Base-by-base conservation (phyloP, 164 flowering plant species). In the Dillenia suffruticosa region DNA sequence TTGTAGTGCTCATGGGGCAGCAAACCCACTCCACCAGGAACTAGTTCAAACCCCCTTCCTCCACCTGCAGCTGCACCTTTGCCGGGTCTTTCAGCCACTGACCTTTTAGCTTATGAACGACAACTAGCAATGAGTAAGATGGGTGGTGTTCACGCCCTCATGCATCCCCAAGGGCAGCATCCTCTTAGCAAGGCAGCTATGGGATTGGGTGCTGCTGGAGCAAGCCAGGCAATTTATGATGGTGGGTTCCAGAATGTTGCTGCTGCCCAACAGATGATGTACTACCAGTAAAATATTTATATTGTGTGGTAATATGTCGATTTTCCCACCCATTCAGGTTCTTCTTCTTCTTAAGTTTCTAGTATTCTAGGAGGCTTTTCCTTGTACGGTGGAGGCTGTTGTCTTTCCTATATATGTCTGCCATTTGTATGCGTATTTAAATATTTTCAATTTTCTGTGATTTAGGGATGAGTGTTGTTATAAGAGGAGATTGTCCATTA, bases 21-120 rank as follows among this genome's bases (percentile, higher is more conserved):
- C 96, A 95, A 95, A 80, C 97, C 97, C 2, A 95, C 99, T 24
- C 96, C 94, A 44, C 82, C 96, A 8, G 99, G 99, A 56, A 92
- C 96, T 46, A 69, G 71, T 44, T 95, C 99, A 56, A 89, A 85
- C 72, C 99, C 97, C 5, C 90, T 95, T 10, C 98, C 98, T 9
- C 92, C 92, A 22, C 98, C 98, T 10, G 92, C 86, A 2, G 85
- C 89, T 11, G 86, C 90, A 10, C 77, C 91, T 8, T 61, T 86
- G 61, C 81, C 85, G 16, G 84, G 86, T 55, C 68, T 86, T 68
- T 74, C 96, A 5, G 82, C 96, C 1, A 73, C 81, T 6, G 96
- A 89, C 45, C 75, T 95, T 12, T 67, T 95, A 56, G 90, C 83
- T 15, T 95, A 95, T 54, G 96, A 95, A 66, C 78, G 94, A 14